Base-by-base conservation (phyloP, 192 early-diverging fungal species). In the Thamnidium elegans region DNA sequence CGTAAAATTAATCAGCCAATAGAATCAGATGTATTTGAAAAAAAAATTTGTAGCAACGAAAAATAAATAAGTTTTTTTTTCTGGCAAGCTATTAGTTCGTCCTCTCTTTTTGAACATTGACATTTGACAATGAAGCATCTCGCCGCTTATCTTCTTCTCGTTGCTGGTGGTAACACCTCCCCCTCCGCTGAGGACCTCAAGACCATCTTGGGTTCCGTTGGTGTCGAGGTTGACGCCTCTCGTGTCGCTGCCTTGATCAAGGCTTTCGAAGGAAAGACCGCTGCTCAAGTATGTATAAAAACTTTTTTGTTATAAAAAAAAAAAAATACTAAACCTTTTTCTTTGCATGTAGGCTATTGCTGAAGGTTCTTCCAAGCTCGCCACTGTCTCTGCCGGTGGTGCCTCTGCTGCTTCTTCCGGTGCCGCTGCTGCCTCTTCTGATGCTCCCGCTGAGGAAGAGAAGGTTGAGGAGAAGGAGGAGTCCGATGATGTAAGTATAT, bases 91-190 rank as follows among this genome's bases (percentile, higher is more conserved):
- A 19, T 17, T 19, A 17, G 46, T 51, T 52, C 50, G 39, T n/a
- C 47, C 23, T 52, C 63, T 46, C 58, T 54, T 48, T 62, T 31
- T 50, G 48, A 50, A 31, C 20, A 17, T 39, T 47, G 23, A 45
- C 42, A 31, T 58, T 68, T 63, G 69, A 78, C 32, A 65, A 98
- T 96, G 96, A 96, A 96, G 87, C 88, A 92, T 81, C 82, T 98
- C 74, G 95, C 93, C 70, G 96, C 96, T 79, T 98, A 95, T 89
- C 86, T 98, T 73, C 90, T 98, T 75, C 88, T 94, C 75, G 84
- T 84, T 79, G 84, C 91, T 79, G 93, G 86, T 81, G 92, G 93
- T 75, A 91, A 92, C 74, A 80, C 80, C 59, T 67, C 85, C 65
- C 92, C 94, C 68, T 77, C 89, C 70, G 85, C 85, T 63, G 81